Evolutionary conservation across 495 filamentous ascomycete species (phyloP), one percentile per base, ranked within the genome.

Genomic region (Sordaria brevicollis): DNA sequence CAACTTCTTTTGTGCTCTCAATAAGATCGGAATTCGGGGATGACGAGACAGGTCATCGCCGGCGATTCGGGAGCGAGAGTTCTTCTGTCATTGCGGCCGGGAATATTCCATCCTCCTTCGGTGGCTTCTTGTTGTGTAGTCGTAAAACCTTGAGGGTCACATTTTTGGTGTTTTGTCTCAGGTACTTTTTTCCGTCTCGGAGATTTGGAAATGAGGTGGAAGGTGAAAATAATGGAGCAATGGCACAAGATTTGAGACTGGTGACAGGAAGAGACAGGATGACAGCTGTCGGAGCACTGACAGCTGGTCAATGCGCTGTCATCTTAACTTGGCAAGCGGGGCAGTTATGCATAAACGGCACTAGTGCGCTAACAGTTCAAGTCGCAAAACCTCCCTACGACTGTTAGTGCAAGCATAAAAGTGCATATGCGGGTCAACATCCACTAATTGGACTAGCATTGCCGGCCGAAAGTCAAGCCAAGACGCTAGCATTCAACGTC

Each of bases 381-480:
- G 1, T 21, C 19, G 1, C 10, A 1, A 25, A 13, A 5, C 9
- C 9, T 54, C 0, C 0, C 1, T 2, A 25, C 4, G 9, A n/a
- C 19, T 54, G 43, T 13, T 54, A 54, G 43, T 54, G 2, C n/a
- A n/a, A n/a, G n/a, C n/a, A n/a, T 57, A 6, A 6, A 4, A 29
- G 21, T 15, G 2, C 4, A 13, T 1, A 57, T 57, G 5, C 31
- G 13, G 21, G 25, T 1, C 25, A 1, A 6, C 25, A 62, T 33
- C 49, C 49, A 62, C 49, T 62, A 13, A 62, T 31, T 62, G 49
- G 49, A 62, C 49, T 13, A 62, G 49, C 25, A 62, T 62, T 62
- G 49, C 49, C 49, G 11, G 49, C 49, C 49, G 49, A 31, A 21
- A 54, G n/a, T n/a, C n/a, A n/a, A n/a, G n/a, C n/a, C 43, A 62